These are phyloP conservation scores for Camelina laxa DNA, from an alignment of 345 rosid genomes.

Conservation along the genomic window DNA sequence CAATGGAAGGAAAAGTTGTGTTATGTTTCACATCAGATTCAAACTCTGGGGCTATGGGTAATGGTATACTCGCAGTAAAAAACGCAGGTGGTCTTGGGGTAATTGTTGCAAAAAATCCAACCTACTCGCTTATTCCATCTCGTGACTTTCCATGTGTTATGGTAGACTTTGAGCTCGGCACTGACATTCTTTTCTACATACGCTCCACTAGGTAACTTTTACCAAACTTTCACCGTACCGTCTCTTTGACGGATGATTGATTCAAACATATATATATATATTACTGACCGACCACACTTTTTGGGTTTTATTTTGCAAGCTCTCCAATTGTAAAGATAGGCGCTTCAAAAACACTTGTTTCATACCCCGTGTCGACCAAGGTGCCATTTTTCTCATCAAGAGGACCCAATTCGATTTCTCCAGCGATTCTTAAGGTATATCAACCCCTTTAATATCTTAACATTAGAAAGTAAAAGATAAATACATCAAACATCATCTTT, in stretches of 20 bases:
- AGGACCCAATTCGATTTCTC: slow-evolving; percentile 31
- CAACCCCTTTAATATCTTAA: too few relatives aligned
- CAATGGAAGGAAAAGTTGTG: slow-evolving; percentile 55
- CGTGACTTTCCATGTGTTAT: not conserved
- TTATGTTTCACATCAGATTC: slow-evolving; percentile 54
- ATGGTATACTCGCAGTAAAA: slow-evolving; percentile 42
- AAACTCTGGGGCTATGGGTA: not conserved
- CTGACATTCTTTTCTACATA: slow-evolving; percentile 31
- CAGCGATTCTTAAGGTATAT: slow-evolving; percentile 30
- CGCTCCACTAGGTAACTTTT: slow-evolving; percentile 13
- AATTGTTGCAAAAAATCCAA: slow-evolving; percentile 58
- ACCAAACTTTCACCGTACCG: not conserved
- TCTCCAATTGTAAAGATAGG: slow-evolving; percentile 21
- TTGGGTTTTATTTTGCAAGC: not conserved
- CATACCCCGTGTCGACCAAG: slow-evolving; percentile 10
- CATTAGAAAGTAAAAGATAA: too few relatives aligned
- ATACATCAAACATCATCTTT: too few relatives aligned
- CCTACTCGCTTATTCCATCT: slow-evolving; percentile 44
- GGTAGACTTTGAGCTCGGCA: slow-evolving; percentile 34
- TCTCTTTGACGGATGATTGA: not conserved
- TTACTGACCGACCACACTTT: not conserved
- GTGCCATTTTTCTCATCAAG: slow-evolving; percentile 31
- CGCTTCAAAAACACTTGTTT: slow-evolving; percentile 19
- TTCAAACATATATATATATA: not conserved
- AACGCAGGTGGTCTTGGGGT: slow-evolving; percentile 60